Base-by-base conservation (phyloP, 2,329 filamentous ascomycete genomes). In the Pseudopithomyces chartarum region DNA sequence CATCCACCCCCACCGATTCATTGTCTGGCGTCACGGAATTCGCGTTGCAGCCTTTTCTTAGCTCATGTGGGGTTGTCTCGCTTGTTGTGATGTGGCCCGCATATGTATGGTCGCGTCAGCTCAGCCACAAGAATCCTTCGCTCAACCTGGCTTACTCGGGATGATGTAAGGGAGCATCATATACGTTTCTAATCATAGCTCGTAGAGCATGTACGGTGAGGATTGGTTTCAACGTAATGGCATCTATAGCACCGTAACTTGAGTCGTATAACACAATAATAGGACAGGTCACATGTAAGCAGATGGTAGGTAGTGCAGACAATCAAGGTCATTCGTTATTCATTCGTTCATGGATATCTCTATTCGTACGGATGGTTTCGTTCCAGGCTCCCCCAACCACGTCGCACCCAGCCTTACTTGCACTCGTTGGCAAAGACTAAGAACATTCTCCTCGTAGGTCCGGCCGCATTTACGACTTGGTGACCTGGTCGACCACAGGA, bases 401-500 rank as follows among this genome's bases (percentile, higher is more conserved):
- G 43, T 32, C 23, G 43, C 10, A 20, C 26, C 26, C 22, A 44
- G 43, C 51, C 51, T 47, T 54, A 54, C 51, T 54, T 54, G 51
- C 51, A 54, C 40, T n/a, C 20, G 10, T 23, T 13, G 44, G 42
- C 51, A 53, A 53, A 53, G 51, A 23, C 51, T 51, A 10, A 10
- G 15, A 4, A n/a, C 49, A 22, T 19, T 29, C 15, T 34, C 13
- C 26, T 29, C 26, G 8, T 5, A 29, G 8, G 26, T 29, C 8
- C 26, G 26, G 8, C 26, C 8, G 10, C 4, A 10, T 52, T 32
- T 52, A 55, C 10, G 38, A 47, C 57, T 68, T 67, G 32, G 63
- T 61, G n/a, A 42, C 62, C 29, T 67, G 47, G 45, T 68, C 61
- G n/a, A 62, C 62, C 15, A 56, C 44, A 15, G 62, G 44, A 5